Conservation (phyloP, 2,329 filamentous ascomycete species). For the Trichoderma simmonsii region DNA sequence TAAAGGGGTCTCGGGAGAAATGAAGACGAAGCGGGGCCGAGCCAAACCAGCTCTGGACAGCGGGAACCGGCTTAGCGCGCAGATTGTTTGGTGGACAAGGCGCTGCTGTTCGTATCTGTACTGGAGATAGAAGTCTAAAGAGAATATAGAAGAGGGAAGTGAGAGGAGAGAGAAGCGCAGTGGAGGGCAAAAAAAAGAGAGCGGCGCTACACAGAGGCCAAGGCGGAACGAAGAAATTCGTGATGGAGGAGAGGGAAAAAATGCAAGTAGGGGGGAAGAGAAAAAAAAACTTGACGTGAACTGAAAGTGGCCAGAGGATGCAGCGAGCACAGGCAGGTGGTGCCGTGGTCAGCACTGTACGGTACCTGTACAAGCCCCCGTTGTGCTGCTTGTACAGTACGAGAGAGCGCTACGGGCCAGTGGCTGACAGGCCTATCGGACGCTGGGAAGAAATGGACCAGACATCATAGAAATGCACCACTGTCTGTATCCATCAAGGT, state of each 20-base stretch:
- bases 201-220: conserved; percentile 1
- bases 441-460: not conserved
- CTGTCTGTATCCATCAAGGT: not conserved
- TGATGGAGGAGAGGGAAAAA: conserved; percentile 2
- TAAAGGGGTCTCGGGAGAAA: conserved; percentile 17
- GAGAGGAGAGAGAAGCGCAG: not conserved
- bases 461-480: not conserved
- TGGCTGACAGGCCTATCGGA: not conserved
- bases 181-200: not conserved
- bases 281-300: not conserved
- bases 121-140: not conserved
- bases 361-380: not conserved
- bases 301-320: conserved; percentile 4
- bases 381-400: not conserved
- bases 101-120: not conserved
- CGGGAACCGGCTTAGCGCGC: conserved; percentile 5
- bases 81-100: not conserved
- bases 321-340: conserved; percentile 9
- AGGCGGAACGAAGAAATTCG: conserved; percentile 4
- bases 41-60: conserved; percentile 16
- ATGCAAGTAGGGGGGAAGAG: conserved; percentile 1
- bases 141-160: not conserved
- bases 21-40: conserved; percentile 18
- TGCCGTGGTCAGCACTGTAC: conserved; percentile 12
- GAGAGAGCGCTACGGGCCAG: not conserved